Base-by-base conservation (phyloP, 2,329 filamentous ascomycete species). In the Calonectria crousiana region DNA sequence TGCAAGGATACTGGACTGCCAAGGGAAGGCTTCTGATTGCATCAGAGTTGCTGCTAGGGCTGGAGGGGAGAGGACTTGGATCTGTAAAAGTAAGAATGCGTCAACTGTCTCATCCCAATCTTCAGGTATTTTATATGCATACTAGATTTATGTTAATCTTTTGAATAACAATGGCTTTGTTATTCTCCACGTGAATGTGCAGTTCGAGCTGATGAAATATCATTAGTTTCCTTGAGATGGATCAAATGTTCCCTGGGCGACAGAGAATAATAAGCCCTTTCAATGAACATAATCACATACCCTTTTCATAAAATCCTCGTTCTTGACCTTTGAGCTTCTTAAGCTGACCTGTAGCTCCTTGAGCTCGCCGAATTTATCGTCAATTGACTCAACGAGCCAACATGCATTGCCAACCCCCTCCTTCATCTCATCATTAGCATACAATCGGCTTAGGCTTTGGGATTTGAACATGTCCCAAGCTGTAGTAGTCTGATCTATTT, bases 21-120 rank as follows among this genome's bases (percentile, higher is more conserved):
- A 72, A 11, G 64, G 70, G 0, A 72, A 53, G 11, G 68, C 70
- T 4, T 28, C 8, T 2, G 64, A 53, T 14, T 72, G 70, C 41
- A 72, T 72, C 30, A 72, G 38, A 14, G 13, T 30, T 26, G 70
- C 52, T 20, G 58, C 47, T 9, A 71, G 13, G 13, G 68, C 68
- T 20, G 68, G 68, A 6, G 68, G 58, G 1, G 70, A 68, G 10
- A 67, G 44, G 18, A 68, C 20, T 36, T 71, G 58, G 6, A 71
- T 65, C 68, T 62, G 11, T 16, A 14, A 36, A n/a, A 52, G 8
- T 30, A 4, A n/a, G 20, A 38, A 44, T 47, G 18, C 11, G 34
- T 44, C 1, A 32, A 11, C 6, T 16, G 8, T 11, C 20, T 26
- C 38, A 10, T 32, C 3, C 3, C 3, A 8, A 34, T 1, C 0